A percentile compares a stretch with the other conserved stretches of the same genome.
These are phyloP conservation scores for Saccharum spontaneum DNA, from an alignment of 176 grass and related monocot genomes.

Conservation along the genomic window DNA sequence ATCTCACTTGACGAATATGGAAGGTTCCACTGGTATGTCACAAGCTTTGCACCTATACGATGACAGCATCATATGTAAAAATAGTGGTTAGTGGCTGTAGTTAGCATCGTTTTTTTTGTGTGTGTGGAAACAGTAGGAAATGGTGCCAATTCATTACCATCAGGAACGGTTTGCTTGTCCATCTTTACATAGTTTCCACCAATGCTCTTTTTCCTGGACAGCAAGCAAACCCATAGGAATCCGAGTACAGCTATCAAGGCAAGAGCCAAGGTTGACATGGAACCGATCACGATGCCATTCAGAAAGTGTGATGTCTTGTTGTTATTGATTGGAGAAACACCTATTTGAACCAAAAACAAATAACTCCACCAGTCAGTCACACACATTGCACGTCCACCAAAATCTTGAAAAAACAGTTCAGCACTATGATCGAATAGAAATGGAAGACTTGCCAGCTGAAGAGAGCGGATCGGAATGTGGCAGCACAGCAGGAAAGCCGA, in stretches of 20 bases:
- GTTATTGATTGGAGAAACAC: slow-evolving; percentile 54
- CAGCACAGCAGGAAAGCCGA: slow-evolving; percentile 90
- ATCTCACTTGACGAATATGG: slow-evolving; percentile 89
- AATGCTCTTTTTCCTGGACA: slow-evolving; percentile 79
- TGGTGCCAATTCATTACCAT: slow-evolving; percentile 40
- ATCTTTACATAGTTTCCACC: slow-evolving; percentile 74
- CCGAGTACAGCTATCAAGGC: slow-evolving; percentile 67
- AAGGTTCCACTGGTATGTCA: slow-evolving; percentile 93
- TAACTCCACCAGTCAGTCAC: background rate
- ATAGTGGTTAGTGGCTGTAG: background rate
- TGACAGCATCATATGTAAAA: background rate
- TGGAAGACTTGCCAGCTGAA: slow-evolving; percentile 56
- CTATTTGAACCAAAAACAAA: slow-evolving; percentile 26
- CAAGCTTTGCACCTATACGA: slow-evolving; percentile 76
- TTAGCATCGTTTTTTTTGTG: background rate
- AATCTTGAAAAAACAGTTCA: background rate
- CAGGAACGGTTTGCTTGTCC: slow-evolving; percentile 63
- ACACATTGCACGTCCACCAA: background rate
- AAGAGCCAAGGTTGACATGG: slow-evolving; percentile 90
- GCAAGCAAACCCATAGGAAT: slow-evolving; percentile 87
- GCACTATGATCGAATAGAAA: background rate
- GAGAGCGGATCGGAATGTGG: slow-evolving; percentile 61
- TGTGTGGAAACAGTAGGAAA: background rate
- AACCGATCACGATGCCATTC: slow-evolving; percentile 88
- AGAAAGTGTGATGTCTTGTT: slow-evolving; percentile 81